A percentile compares a stretch with the other conserved stretches of the same genome.
These are phyloP conservation scores for Beauveria rudraprayagi DNA, from an alignment of 2,329 filamentous ascomycete genomes.

Conservation along the genomic window DNA sequence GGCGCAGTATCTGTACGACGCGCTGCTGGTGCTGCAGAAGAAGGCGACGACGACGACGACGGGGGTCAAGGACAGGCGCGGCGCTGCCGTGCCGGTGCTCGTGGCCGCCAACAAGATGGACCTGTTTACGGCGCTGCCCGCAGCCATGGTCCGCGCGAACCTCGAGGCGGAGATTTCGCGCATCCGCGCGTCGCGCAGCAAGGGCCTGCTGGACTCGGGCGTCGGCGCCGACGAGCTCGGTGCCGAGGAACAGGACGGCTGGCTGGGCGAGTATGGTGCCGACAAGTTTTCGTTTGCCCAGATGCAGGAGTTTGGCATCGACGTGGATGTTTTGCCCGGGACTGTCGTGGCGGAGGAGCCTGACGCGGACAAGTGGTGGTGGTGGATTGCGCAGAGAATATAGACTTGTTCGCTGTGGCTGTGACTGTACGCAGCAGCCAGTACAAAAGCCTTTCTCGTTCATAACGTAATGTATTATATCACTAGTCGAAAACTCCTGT, in stretches of 20 bases:
- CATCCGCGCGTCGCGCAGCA: conserved; percentile 68
- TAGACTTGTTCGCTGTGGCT: conserved; percentile 27
- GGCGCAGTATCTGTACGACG: conserved; percentile 80
- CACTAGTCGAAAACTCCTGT: too few species aligned
- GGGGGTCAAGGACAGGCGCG: conserved; percentile 24
- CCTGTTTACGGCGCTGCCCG: conserved; percentile 84
- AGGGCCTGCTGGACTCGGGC: conserved; percentile 74
- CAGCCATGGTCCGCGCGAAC: conserved; percentile 62
- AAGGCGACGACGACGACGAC: conserved; percentile 45
- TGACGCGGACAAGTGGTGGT: conserved; percentile 80
- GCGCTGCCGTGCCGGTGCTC: conserved; percentile 59
- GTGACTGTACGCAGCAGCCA: too few species aligned
- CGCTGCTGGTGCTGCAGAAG: conserved; percentile 76
- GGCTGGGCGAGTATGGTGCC: conserved; percentile 74
- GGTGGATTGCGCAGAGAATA: conserved; percentile 75
- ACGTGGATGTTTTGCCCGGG: conserved; percentile 69
- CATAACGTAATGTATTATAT: too few species aligned
- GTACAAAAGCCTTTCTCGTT: too few species aligned
- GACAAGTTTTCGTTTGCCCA: conserved; percentile 71
- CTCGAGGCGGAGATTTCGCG: conserved; percentile 76
- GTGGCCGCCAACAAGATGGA: conserved; percentile 94
- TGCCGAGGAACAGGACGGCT: conserved; percentile 68
- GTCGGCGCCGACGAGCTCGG: conserved; percentile 55
- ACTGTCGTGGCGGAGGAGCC: conserved; percentile 58
- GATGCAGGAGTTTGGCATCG: conserved; percentile 75